Evolutionary conservation across 2,329 filamentous ascomycete genomes (phyloP).

Genomic region (Colletotrichum chrysophilum): DNA sequence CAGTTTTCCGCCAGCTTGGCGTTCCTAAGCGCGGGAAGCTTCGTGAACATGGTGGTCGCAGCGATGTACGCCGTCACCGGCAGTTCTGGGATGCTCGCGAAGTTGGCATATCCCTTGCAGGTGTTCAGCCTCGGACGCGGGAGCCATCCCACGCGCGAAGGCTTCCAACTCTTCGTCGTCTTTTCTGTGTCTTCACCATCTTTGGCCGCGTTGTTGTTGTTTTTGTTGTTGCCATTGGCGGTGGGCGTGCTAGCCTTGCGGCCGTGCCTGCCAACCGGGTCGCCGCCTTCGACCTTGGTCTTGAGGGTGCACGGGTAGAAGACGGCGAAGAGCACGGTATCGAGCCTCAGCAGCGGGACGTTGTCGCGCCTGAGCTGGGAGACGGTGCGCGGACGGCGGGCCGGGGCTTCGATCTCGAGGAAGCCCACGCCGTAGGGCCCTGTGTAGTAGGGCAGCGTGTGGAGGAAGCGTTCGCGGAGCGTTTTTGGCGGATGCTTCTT

Average conservation of each 20-base stretch:
- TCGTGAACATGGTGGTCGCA: conserved; percentile 66
- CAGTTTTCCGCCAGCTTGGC: conserved; percentile 60
- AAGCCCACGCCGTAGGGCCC: conserved; percentile 73
- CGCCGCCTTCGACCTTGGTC: conserved; percentile 30
- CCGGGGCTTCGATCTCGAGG: conserved; percentile 70
- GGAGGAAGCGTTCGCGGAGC: conserved; percentile 42
- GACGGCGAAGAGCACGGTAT: conserved; percentile 68
- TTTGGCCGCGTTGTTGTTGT: not conserved
- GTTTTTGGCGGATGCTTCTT: conserved; percentile 31
- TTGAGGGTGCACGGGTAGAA: conserved; percentile 65
- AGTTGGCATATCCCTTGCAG: conserved; percentile 67
- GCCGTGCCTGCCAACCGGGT: not conserved
- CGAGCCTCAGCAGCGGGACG: conserved; percentile 44
- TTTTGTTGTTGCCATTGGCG: not conserved
- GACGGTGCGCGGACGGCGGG: conserved; percentile 42
- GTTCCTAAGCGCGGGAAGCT: conserved; percentile 68
- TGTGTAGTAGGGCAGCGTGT: conserved; percentile 63
- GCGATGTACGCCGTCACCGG: conserved; percentile 59
- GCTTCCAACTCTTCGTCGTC: conserved; percentile 28
- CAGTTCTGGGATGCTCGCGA: conserved; percentile 55
- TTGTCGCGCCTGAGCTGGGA: conserved; percentile 44
- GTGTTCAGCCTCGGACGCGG: conserved; percentile 60
- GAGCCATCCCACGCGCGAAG: conserved; percentile 65
- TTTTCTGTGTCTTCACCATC: not conserved
- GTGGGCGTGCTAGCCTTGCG: not conserved